Evolutionary conservation across 352 stramenopile species (phyloP).

Genomic region (Thraustochytrium striatum): DNA sequence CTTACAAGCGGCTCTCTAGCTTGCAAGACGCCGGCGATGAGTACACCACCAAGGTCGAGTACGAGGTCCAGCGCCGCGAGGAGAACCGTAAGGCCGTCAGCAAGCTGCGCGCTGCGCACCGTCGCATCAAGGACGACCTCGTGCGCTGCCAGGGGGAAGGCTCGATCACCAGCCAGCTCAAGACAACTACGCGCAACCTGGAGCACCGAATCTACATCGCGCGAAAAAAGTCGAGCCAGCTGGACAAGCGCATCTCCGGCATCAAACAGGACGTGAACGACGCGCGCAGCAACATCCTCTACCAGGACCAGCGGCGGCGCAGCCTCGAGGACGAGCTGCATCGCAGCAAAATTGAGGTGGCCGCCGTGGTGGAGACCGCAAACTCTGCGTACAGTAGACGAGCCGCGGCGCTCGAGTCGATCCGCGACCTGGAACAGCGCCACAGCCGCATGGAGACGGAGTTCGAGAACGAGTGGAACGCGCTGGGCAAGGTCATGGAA

Average conservation of each 20-base stretch:
- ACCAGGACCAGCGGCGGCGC: background rate
- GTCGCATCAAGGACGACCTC: background rate
- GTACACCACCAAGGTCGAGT: background rate
- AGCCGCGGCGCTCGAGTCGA: background rate
- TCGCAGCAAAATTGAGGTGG: background rate
- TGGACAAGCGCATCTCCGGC: background rate
- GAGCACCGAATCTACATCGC: background rate
- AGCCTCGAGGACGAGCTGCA: background rate
- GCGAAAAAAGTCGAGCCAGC: background rate
- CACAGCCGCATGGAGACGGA: background rate
- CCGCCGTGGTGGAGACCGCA: background rate
- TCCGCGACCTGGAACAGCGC: background rate
- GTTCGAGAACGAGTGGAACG: constrained; percentile 42
- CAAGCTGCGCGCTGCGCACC: background rate
- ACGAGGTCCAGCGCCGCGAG: background rate
- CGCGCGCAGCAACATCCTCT: background rate
- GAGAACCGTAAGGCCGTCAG: background rate
- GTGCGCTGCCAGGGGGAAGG: too few relatives aligned
- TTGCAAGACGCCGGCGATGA: background rate
- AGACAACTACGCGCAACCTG: background rate
- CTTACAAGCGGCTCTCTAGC: too few relatives aligned
- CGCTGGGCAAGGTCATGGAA: constrained; percentile 11
- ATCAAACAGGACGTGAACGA: background rate
- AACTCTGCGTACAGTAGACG: background rate
- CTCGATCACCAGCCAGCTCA: background rate